Conservation (phyloP, 495 filamentous ascomycete species). For the Penicillium ochrochloron region DNA sequence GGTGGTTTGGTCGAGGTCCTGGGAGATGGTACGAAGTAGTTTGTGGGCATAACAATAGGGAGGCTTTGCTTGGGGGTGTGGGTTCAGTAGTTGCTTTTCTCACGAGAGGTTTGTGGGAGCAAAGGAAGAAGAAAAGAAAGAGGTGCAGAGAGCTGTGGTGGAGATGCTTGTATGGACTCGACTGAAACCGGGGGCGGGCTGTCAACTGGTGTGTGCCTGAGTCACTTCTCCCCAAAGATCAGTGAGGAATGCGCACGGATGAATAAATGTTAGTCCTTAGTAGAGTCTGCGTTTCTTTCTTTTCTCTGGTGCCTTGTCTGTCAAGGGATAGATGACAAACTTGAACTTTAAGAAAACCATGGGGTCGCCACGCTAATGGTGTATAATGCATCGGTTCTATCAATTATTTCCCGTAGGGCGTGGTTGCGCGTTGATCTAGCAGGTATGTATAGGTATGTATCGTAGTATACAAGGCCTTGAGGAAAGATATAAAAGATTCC, state of each 20-base stretch:
- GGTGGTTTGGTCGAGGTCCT: not conserved
- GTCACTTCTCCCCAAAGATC: not conserved
- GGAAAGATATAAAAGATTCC: not conserved
- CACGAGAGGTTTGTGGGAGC: not conserved
- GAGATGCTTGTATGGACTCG: not conserved
- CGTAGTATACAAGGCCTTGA: not conserved
- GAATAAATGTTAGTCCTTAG: not conserved
- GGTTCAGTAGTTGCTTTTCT: not conserved
- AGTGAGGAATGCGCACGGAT: constrained; percentile 8
- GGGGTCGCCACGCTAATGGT: not conserved
- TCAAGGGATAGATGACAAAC: constrained; percentile 1
- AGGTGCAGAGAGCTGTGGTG: not conserved
- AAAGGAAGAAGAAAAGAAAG: not conserved
- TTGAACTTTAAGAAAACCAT: not conserved
- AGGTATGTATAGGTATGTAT: not conserved
- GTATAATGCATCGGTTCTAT: not conserved
- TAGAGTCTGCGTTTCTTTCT: not conserved
- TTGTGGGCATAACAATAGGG: constrained; percentile 2
- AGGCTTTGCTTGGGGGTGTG: not conserved
- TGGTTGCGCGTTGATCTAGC: not conserved
- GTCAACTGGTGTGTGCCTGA: not conserved
- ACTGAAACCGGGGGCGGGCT: not conserved
- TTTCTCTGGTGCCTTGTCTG: not conserved
- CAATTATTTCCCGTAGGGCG: not conserved
- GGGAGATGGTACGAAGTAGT: not conserved